Conservation (phyloP, 1,284 basidiomycete genomes). For the Cryptococcus sp. region DNA sequence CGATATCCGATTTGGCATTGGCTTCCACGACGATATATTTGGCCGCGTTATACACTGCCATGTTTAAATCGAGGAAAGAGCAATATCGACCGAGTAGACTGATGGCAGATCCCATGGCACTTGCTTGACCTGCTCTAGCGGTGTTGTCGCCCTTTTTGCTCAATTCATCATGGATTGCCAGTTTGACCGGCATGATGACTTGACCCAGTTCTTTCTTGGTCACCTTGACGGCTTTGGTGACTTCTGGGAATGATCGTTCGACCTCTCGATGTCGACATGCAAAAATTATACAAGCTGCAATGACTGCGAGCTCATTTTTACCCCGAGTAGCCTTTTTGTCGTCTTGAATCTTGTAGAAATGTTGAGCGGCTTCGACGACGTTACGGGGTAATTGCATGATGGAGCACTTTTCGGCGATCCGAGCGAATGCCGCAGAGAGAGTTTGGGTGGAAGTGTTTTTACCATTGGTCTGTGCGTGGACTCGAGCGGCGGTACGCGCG, state of each 20-base stretch:
- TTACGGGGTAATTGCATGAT: conserved; percentile 85
- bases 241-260: conserved; percentile 91
- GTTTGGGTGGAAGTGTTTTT: conserved; percentile 75
- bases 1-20: conserved; percentile 77
- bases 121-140: conserved; percentile 20
- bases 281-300: conserved; percentile 97
- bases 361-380: conserved; percentile 69
- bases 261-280: conserved; percentile 93
- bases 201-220: conserved; percentile 70
- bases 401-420: conserved; percentile 92
- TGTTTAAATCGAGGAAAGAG: conserved; percentile 60
- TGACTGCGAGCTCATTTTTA: conserved; percentile 81
- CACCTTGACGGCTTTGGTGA: conserved; percentile 87
- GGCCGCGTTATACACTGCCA: conserved; percentile 55
- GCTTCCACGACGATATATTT: conserved; percentile 78
- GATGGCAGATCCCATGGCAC: conserved; percentile 61
- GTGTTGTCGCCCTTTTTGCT: conserved; percentile 2
- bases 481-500: conserved; percentile 69
- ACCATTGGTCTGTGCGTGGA: conserved; percentile 62
- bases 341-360: conserved; percentile 93
- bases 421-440: conserved; percentile 84
- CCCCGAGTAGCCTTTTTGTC: conserved; percentile 86
- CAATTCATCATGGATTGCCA: conserved; percentile 15
- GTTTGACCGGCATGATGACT: conserved; percentile 64
- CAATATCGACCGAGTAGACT: conserved; percentile 88